Base-by-base conservation (phyloP, 1,139 yeast genomes). In the Chernovozyma sophiae-reginae region DNA sequence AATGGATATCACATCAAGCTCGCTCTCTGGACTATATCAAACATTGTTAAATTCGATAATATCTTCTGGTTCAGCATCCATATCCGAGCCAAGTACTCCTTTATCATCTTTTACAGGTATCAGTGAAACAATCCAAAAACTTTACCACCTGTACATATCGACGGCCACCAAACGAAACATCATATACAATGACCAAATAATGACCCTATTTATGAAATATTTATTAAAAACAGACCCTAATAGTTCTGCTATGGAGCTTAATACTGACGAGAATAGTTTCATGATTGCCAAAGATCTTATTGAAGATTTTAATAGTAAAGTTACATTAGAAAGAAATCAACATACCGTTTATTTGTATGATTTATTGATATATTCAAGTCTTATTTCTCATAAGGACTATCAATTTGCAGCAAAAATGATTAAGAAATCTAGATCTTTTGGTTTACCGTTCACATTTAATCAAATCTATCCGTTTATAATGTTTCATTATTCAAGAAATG, bases 381-480 rank as follows among this genome's bases (percentile, higher is more conserved):
- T 70, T 29, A 32, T 50, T 12, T 43, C 51, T 7, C 69, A 65
- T 39, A 50, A 60, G 16, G 74, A 70, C 40, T 52, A 57, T 34
- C 38, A 46, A 13, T 65, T 64, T 52, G 74, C 74, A 5, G 51
- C 62, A 4, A 39, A 48, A 32, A 51, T 64, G 28, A 47, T 67
- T 13, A 52, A 56, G 37, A 43, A 44, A 14, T 56, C 65, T 3
- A 47, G 65, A 14, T 42, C 51, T 4, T 42, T 42, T 17, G 53
- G 55, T 3, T 41, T 65, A 14, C 71, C 72, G 7, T 56, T 65
- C 30, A 57, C 74, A 0, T 67, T 68, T 46, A 59, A 62, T 40
- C 75, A 68, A 43, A 46, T 68, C 2, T 66, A 55, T 36, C 74
- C 75, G 1, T 65, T 70, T 35, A 61, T 70, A 7, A 53, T 52